These are phyloP conservation scores for Penicillium ucsense DNA, from an alignment of 495 filamentous ascomycete genomes.

Conservation along the genomic window DNA sequence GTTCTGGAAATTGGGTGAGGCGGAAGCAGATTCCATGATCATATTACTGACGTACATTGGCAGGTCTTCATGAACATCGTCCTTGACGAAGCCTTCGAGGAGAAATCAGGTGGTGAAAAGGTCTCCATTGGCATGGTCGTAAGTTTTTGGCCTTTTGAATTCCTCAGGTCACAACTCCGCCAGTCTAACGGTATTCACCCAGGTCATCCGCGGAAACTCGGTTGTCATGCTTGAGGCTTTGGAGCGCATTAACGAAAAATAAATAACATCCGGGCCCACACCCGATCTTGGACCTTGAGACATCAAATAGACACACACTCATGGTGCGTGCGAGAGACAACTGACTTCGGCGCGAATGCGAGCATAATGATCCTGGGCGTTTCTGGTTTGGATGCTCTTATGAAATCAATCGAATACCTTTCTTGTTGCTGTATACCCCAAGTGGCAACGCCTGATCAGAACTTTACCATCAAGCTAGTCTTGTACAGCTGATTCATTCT, in stretches of 20 bases:
- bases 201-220: conserved; percentile 85
- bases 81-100: conserved; percentile 93
- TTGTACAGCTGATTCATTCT: too few relatives aligned
- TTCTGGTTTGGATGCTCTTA: conserved; percentile 33
- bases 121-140: conserved; percentile 88
- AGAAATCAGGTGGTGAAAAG: conserved; percentile 89
- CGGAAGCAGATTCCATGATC: too few relatives aligned
- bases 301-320: conserved; percentile 8
- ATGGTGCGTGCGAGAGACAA: conserved; percentile 2
- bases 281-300: conserved; percentile 13
- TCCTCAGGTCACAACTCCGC: neutral
- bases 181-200: conserved; percentile 1
- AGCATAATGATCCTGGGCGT: conserved; percentile 30
- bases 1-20: too few relatives aligned
- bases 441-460: neutral
- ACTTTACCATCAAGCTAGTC: too few relatives aligned
- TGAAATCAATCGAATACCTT: conserved; percentile 27
- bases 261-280: conserved; percentile 6
- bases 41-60: neutral
- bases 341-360: conserved; percentile 6
- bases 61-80: conserved; percentile 99
- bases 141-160: conserved; percentile 17
- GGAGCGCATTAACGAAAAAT: conserved; percentile 49
- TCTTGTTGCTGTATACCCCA: conserved; percentile 12
- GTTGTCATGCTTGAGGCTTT: conserved; percentile 87